Conservation (phyloP, 192 early-diverging fungal genomes). For the Coemansia sp. region DNA sequence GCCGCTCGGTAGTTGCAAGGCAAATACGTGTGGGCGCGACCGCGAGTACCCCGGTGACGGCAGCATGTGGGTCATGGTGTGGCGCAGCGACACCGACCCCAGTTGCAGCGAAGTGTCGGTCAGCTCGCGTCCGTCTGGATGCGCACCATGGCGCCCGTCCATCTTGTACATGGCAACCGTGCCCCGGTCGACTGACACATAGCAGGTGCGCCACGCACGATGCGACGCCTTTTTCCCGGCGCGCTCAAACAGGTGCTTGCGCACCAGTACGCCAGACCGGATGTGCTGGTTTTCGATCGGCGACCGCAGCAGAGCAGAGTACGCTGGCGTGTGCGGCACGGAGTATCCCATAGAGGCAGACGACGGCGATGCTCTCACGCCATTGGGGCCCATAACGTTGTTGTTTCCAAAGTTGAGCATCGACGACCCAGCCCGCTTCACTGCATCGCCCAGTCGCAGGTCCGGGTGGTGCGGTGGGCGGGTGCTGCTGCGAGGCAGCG, state of each 20-base stretch:
- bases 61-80: slow-evolving; percentile 79
- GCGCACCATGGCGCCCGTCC: slow-evolving; percentile 54
- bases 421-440: slow-evolving; percentile 29
- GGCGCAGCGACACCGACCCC: slow-evolving; percentile 63
- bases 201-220: slow-evolving; percentile 82
- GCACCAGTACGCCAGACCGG: slow-evolving; percentile 63
- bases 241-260: slow-evolving; percentile 81
- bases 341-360: slow-evolving; percentile 30
- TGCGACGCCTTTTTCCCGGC: slow-evolving; percentile 75
- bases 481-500: background rate
- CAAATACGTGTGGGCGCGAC: slow-evolving; percentile 77
- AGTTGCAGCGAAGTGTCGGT: slow-evolving; percentile 56
- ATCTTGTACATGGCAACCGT: slow-evolving; percentile 82
- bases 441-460: slow-evolving; percentile 15
- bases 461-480: slow-evolving; percentile 36
- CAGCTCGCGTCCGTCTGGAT: slow-evolving; percentile 48
- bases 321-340: slow-evolving; percentile 20
- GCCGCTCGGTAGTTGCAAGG: slow-evolving; percentile 74
- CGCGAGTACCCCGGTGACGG: slow-evolving; percentile 83
- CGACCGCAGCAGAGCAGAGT: slow-evolving; percentile 42
- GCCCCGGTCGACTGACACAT: slow-evolving; percentile 69
- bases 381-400: too few relatives aligned
- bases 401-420: slow-evolving; percentile 33
- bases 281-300: slow-evolving; percentile 52
- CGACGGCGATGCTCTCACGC: slow-evolving; percentile 40